These are phyloP conservation scores for Gleditsia sinensis DNA, from an alignment of 306 rosid species.

Conservation along the genomic window DNA sequence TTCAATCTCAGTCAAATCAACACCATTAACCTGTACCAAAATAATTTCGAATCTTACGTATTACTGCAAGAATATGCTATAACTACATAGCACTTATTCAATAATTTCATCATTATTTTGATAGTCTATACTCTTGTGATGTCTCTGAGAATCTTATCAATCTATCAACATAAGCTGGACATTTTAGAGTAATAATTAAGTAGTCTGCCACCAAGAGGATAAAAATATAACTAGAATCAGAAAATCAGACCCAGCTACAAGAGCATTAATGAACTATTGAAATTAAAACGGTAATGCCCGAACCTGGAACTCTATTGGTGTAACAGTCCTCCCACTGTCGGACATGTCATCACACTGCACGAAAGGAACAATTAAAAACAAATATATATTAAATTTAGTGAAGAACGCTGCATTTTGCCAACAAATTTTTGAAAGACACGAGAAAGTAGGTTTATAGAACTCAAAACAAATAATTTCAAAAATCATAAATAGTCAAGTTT, in stretches of 20 bases:
- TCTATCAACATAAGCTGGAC: background rate
- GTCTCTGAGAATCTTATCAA: background rate
- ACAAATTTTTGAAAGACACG: background rate
- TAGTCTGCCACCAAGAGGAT: background rate
- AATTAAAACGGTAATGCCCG: background rate
- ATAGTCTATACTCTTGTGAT: background rate
- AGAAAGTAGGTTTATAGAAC: background rate
- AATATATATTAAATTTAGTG: background rate
- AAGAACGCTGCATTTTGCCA: background rate
- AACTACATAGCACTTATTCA: background rate
- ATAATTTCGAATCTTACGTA: background rate
- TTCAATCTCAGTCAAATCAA: slow-evolving; percentile 54
- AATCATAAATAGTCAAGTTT: no score
- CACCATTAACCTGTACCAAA: slow-evolving; percentile 53
- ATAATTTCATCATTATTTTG: no score
- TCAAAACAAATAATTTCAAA: background rate
- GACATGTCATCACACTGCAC: slow-evolving; percentile 60
- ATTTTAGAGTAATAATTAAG: background rate
- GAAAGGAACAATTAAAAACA: slow-evolving; percentile 11
- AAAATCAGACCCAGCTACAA: background rate
- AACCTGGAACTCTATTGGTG: slow-evolving; percentile 68
- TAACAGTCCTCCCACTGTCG: slow-evolving; percentile 49
- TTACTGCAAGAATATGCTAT: background rate
- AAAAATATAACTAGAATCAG: no score
- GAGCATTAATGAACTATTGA: slow-evolving; percentile 15